phyloP scores from a whole-genome alignment of 768 basidiomycete species.

The Russula ochroleuca region DNA sequence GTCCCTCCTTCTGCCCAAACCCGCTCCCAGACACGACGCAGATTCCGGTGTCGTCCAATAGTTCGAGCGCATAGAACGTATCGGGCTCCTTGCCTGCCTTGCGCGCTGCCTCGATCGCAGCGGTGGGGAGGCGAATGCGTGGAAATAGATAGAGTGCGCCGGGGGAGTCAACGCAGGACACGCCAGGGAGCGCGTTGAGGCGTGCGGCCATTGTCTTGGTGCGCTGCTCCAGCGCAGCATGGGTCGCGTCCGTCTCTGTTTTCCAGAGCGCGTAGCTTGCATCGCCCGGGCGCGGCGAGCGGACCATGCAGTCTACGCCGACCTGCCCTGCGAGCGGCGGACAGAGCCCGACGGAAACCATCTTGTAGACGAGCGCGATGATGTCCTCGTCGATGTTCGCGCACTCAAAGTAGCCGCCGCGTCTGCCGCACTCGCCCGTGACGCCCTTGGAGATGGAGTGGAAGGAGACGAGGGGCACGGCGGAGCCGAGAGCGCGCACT shows the following conservation, averaged over 20 bases:
- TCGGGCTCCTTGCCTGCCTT: conserved; percentile 77
- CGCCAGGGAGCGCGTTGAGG: conserved; percentile 81
- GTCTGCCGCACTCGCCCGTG: conserved; percentile 92
- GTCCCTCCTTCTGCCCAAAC: conserved; percentile 89
- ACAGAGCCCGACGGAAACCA: conserved; percentile 87
- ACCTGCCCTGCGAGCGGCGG: conserved; percentile 89
- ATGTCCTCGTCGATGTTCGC: conserved; percentile 75
- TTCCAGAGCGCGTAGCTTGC: conserved; percentile 77
- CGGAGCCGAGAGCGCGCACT: conserved; percentile 60
- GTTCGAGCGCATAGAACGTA: conserved; percentile 76
- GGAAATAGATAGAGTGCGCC: conserved; percentile 96
- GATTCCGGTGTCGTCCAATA: conserved; percentile 88
- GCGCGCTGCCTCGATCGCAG: conserved; percentile 69
- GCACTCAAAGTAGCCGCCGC: conserved; percentile 95
- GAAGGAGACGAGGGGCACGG: conserved; percentile 86
- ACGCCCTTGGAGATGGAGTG: conserved; percentile 98
- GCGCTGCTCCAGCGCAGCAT: conserved; percentile 65
- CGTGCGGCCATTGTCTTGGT: conserved; percentile 68
- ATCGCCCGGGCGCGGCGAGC: conserved; percentile 74
- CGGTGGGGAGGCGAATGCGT: conserved; percentile 64
- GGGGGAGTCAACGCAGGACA: conserved; percentile 83
- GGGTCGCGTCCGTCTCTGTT: conserved; percentile 77
- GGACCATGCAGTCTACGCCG: conserved; percentile 91
- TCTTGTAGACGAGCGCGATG: conserved; percentile 89
- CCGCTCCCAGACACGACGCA: conserved; percentile 92